Base-by-base conservation (phyloP, 2,329 filamentous ascomycete species). In the Neophaeococcomyces aloes region DNA sequence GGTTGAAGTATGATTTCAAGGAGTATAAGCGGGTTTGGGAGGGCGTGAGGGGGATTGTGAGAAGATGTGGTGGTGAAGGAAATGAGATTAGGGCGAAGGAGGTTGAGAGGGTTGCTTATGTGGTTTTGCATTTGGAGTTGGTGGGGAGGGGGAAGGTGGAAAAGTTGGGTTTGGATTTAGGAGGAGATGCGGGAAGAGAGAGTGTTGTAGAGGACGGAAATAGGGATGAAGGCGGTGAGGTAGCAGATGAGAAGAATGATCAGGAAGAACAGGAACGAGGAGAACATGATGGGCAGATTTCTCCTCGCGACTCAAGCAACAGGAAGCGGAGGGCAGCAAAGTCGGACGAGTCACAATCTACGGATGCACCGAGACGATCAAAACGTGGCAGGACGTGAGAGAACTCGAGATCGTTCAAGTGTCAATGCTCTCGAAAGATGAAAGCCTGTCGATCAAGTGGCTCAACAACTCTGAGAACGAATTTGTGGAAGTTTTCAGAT, bases 1-100 rank as follows among this genome's bases (percentile, higher is more conserved):
- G 60, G 48, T 54, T 64, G n/a, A 66, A 64, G 48, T 68, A 68
- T 48, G 64, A 57, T 38, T 37, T 62, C 35, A 50, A 56, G 14
- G 65, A 68, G 49, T 68, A 67, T 49, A 45, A 53, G 33, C 34
- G 41, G 37, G 27, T 56, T 15, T 29, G 48, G 15, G 46, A 50
- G 17, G 44, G 40, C 3, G 45, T 47, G 13, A 15, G 11, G 3
- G 40, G 39, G 11, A 42, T 50, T 29, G 23, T 51, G 42, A 36
- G 47, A 23, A 47, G 36, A 10, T 18, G 52, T n/a, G 32, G 32
- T 11, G n/a, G n/a, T n/a, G n/a, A n/a, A n/a, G n/a, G n/a, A n/a
- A n/a, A n/a, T n/a, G 21, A 38, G 17, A 4, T 17, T 27, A 33
- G 41, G 8, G 49, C 52, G 5, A 27, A 45, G 15, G 49, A 49